Evolutionary conservation across 352 stramenopile species (phyloP).

Genomic region (Globisporangium nodosum): DNA sequence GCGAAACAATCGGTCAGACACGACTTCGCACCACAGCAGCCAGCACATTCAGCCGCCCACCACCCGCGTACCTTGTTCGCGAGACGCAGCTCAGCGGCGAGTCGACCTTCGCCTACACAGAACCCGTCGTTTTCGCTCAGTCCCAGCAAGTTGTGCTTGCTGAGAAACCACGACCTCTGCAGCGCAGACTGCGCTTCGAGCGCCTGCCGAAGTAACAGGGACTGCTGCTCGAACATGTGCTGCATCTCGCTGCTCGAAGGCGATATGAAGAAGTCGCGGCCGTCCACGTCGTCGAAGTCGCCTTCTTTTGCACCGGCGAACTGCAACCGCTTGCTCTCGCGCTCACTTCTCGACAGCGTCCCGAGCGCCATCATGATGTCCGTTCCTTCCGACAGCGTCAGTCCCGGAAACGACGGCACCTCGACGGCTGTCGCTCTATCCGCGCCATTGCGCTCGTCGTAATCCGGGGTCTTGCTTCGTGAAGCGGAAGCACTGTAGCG

Average conservation of each 20-base stretch:
- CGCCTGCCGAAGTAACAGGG: conserved; percentile 52
- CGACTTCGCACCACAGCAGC: not conserved
- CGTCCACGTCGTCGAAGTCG: conserved; percentile 52
- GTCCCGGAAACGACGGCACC: conserved; percentile 23
- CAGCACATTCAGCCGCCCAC: not conserved
- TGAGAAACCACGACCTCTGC: conserved; percentile 73
- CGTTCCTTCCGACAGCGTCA: conserved; percentile 70
- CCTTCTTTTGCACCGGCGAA: conserved; percentile 44
- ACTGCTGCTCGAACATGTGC: conserved; percentile 87
- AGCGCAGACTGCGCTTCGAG: conserved; percentile 72
- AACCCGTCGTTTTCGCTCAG: conserved; percentile 44
- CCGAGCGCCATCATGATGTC: conserved; percentile 73
- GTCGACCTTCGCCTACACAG: conserved; percentile 74
- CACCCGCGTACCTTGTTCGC: conserved; percentile 65
- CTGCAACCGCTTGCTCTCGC: conserved; percentile 24
- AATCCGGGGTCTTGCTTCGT: conserved; percentile 1
- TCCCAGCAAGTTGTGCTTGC: conserved; percentile 64
- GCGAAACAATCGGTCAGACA: not conserved
- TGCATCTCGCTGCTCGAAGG: conserved; percentile 85
- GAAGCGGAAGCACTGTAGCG: not conserved
- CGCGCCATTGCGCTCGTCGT: not conserved
- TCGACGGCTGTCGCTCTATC: not conserved
- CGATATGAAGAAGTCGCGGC: conserved; percentile 72
- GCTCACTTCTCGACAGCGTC: conserved; percentile 30
- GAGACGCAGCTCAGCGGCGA: conserved; percentile 72